These are phyloP conservation scores for Glomus cerebriforme DNA, from an alignment of 192 early-diverging fungal species.

Conservation along the genomic window DNA sequence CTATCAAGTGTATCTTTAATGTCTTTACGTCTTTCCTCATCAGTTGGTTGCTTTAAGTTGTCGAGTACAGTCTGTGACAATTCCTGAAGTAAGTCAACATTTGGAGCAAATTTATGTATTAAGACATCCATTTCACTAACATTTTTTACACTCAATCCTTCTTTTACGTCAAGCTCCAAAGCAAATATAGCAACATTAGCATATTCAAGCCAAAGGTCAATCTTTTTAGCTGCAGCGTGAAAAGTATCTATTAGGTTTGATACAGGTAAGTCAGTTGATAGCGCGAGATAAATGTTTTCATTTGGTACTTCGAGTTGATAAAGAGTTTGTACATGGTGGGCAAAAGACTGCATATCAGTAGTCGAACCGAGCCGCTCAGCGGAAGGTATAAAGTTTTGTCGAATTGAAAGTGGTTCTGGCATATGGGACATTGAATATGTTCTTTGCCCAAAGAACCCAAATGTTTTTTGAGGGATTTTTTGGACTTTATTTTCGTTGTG, in stretches of 20 bases:
- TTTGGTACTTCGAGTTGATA: slow-evolving; percentile 41
- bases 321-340: slow-evolving; percentile 39
- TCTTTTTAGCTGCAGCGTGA: slow-evolving; percentile 34
- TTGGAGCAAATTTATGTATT: slow-evolving; percentile 47
- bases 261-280: slow-evolving; percentile 43
- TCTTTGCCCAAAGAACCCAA: slow-evolving; percentile 21
- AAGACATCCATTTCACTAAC: slow-evolving; percentile 45
- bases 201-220: slow-evolving; percentile 53
- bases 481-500: slow-evolving; percentile 3
- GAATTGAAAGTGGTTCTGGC: slow-evolving; percentile 21
- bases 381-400: slow-evolving; percentile 24
- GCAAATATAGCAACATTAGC: slow-evolving; percentile 58
- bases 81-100: slow-evolving; percentile 49
- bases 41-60: slow-evolving; percentile 35
- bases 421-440: slow-evolving; percentile 34
- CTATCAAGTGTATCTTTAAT: slow-evolving; percentile 43
- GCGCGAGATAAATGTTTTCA: slow-evolving; percentile 45
- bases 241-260: slow-evolving; percentile 41
- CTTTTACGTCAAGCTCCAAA: slow-evolving; percentile 52
- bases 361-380: slow-evolving; percentile 15
- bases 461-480: not conserved
- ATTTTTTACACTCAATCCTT: slow-evolving; percentile 42
- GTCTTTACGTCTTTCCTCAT: slow-evolving; percentile 27
- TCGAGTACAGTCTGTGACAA: slow-evolving; percentile 34
- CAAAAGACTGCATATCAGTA: slow-evolving; percentile 28